Percentiles rank a stretch among this genome's conserved stretches.
These are phyloP conservation scores for Lactarius trivialis DNA, from an alignment of 768 basidiomycete genomes.

Conservation along the genomic window DNA sequence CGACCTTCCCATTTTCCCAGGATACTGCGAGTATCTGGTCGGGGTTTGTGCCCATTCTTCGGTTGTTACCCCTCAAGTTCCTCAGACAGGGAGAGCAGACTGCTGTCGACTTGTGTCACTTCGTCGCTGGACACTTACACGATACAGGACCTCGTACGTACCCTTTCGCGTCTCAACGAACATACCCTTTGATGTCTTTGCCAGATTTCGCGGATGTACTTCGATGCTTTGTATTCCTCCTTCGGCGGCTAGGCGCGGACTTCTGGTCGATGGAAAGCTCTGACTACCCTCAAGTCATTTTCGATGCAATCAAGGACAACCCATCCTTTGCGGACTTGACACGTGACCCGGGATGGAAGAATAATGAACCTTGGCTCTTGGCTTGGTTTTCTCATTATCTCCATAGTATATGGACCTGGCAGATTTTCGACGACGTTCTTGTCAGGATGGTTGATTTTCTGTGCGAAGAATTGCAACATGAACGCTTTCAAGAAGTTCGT, in stretches of 20 bases:
- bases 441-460: conserved; percentile 67
- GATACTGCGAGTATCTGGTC: conserved; percentile 49
- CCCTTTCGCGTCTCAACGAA: conserved; percentile 18
- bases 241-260: conserved; percentile 46
- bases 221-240: conserved; percentile 50
- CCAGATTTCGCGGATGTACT: conserved; percentile 57
- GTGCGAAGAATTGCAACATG: conserved; percentile 77
- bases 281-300: conserved; percentile 70
- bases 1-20: conserved; percentile 29
- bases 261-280: conserved; percentile 68
- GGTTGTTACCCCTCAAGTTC: conserved; percentile 44
- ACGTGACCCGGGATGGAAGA: conserved; percentile 29
- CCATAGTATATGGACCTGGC: conserved; percentile 42
- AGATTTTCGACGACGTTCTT: conserved; percentile 52
- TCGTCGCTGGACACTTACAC: conserved; percentile 56
- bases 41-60: conserved; percentile 39
- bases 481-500: conserved; percentile 53
- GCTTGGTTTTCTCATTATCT: conserved; percentile 64
- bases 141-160: conserved; percentile 55
- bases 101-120: conserved; percentile 41
- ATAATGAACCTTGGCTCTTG: conserved; percentile 44
- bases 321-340: conserved; percentile 44
- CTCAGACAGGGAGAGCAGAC: conserved; percentile 32
- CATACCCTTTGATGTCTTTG: conserved; percentile 3
- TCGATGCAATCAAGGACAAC: conserved; percentile 83